Conservation (phyloP, 805 yeast genomes). For the Schizosaccharomyces lindneri region DNA sequence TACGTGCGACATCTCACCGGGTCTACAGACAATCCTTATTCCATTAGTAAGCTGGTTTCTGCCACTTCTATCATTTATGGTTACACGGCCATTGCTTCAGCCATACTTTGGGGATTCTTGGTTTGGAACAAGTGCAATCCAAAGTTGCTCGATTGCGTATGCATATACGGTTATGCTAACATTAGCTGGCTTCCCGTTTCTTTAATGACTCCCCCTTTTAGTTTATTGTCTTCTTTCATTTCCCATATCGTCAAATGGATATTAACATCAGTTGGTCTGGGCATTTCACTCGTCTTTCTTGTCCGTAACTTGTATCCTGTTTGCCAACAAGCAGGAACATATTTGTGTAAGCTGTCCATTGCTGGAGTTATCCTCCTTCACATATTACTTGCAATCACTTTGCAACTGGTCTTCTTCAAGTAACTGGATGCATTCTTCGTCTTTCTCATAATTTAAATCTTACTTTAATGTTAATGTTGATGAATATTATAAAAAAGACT, state of each 20-base stretch:
- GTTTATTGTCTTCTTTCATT: slow-evolving; percentile 15
- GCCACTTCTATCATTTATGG: slow-evolving; percentile 53
- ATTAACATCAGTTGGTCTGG: slow-evolving; percentile 33
- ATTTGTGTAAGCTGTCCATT: slow-evolving; percentile 16
- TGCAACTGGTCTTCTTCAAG: slow-evolving; percentile 39
- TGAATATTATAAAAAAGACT: no score
- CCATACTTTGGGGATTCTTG: slow-evolving; percentile 25
- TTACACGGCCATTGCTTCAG: slow-evolving; percentile 43
- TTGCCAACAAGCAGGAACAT: slow-evolving; percentile 17
- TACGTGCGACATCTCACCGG: slow-evolving; percentile 26
- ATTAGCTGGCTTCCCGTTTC: slow-evolving; percentile 72
- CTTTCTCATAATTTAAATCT: background rate
- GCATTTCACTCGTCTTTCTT: slow-evolving; percentile 31
- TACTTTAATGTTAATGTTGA: no score
- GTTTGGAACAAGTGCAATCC: slow-evolving; percentile 31
- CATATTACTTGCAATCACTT: slow-evolving; percentile 32
- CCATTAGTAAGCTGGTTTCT: slow-evolving; percentile 36
- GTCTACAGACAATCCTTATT: slow-evolving; percentile 27
- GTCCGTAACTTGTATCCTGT: slow-evolving; percentile 21
- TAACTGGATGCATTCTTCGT: background rate
- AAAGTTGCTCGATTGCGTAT: slow-evolving; percentile 31
- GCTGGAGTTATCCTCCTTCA: slow-evolving; percentile 25
- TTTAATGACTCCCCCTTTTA: slow-evolving; percentile 10
- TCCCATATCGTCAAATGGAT: slow-evolving; percentile 34
- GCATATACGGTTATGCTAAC: slow-evolving; percentile 69